phyloP scores from a whole-genome alignment of 1,139 yeast species.

The Yamadazyma diospyri region DNA sequence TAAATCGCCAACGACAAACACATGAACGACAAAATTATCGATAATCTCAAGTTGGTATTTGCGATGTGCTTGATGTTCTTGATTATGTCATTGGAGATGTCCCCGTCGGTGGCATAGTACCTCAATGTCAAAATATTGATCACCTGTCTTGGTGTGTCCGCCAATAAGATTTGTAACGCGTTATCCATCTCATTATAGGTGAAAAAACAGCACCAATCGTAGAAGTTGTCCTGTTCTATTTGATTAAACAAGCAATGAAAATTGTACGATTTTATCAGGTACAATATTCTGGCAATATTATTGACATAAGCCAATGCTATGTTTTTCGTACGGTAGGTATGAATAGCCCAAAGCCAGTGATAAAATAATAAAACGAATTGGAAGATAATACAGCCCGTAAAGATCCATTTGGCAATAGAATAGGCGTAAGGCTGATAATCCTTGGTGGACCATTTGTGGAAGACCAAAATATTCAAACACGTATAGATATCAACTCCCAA shows the following conservation, averaged over 20 bases:
- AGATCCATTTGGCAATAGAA: conserved; percentile 69
- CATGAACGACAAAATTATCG: conserved; percentile 72
- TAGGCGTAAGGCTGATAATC: conserved; percentile 55
- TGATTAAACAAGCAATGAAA: conserved; percentile 71
- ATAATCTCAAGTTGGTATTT: conserved; percentile 55
- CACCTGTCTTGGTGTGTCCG: conserved; percentile 89
- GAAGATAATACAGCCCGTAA: conserved; percentile 80
- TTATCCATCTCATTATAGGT: conserved; percentile 65
- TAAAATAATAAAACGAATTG: conserved; percentile 58
- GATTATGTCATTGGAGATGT: conserved; percentile 42
- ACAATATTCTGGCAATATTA: conserved; percentile 54
- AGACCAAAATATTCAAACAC: conserved; percentile 69
- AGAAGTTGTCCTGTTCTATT: conserved; percentile 61
- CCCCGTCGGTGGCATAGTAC: conserved; percentile 48
- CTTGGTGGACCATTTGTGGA: conserved; percentile 68
- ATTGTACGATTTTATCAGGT: conserved; percentile 55
- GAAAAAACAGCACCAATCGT: conserved; percentile 67
- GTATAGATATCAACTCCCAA: conserved; percentile 78
- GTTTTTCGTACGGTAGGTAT: conserved; percentile 56
- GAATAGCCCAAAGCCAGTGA: conserved; percentile 59
- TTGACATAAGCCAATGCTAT: conserved; percentile 73
- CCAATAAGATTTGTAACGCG: conserved; percentile 61
- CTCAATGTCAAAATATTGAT: conserved; percentile 73
- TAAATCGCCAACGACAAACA: conserved; percentile 72
- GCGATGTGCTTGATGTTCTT: conserved; percentile 59